Evolutionary conservation across 805 yeast species (phyloP).

Genomic region (Crinitomyces ghanaensis): DNA sequence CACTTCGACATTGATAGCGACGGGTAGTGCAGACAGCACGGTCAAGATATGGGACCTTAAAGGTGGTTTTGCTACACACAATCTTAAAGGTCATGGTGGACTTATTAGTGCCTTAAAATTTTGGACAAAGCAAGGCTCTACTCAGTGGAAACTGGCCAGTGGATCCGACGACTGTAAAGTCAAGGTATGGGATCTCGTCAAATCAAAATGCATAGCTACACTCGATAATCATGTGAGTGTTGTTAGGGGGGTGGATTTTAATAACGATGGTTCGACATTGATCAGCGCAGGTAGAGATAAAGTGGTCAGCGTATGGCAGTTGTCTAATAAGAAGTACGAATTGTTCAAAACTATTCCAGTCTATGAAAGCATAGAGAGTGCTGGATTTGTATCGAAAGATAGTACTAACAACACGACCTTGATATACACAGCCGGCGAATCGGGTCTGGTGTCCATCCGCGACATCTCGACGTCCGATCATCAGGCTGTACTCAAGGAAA

Average conservation of each 20-base stretch:
- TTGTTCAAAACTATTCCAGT: conserved; percentile 59
- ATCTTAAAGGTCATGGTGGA: conserved; percentile 87
- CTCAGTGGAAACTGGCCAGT: conserved; percentile 68
- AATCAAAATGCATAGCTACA: conserved; percentile 52
- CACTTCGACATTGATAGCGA: conserved; percentile 76
- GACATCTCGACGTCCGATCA: not conserved
- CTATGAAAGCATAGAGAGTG: conserved; percentile 36
- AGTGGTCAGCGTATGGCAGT: conserved; percentile 48
- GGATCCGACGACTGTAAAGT: conserved; percentile 50
- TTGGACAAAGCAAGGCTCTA: conserved; percentile 53
- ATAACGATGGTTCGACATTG: conserved; percentile 40
- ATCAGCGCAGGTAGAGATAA: conserved; percentile 87
- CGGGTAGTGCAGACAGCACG: conserved; percentile 92
- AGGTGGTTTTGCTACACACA: conserved; percentile 80
- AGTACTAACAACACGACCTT: conserved; percentile 13
- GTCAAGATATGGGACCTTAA: conserved; percentile 87
- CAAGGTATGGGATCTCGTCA: conserved; percentile 54
- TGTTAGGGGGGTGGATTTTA: conserved; percentile 72
- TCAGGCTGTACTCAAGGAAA: conserved; percentile 7
- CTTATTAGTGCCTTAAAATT: conserved; percentile 69
- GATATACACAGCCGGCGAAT: conserved; percentile 69
- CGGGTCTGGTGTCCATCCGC: conserved; percentile 31
- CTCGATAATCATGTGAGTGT: conserved; percentile 72
- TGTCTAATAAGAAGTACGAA: conserved; percentile 36
- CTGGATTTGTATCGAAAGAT: conserved; percentile 23